Evolutionary conservation across 345 rosid genomes (phyloP).

Genomic region (Acer campestre): DNA sequence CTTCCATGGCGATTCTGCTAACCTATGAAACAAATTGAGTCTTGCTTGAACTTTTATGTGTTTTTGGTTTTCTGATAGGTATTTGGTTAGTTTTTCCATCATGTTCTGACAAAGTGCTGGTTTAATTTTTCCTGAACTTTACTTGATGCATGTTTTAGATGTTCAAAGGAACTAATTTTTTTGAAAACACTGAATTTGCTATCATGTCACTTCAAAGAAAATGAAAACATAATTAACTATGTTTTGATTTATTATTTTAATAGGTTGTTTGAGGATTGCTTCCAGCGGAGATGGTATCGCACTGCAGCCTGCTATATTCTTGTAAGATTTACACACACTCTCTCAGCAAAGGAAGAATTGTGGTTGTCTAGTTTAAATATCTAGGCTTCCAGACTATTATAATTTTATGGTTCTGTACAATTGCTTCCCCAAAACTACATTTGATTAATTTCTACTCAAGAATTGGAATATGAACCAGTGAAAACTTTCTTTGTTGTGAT

Average conservation of each 20-base stretch:
- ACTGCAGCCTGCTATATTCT: constrained; percentile 99
- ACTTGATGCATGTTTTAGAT: neutral
- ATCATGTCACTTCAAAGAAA: neutral
- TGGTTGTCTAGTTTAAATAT: neutral
- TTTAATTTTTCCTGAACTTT: neutral
- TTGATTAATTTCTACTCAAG: neutral
- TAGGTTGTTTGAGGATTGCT: constrained; percentile 97
- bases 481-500: neutral
- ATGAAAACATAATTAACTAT: neutral
- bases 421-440: neutral
- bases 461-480: neutral
- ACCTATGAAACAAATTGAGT: neutral
- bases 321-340: constrained; percentile 46
- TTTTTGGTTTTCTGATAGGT: neutral
- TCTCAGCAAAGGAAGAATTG: constrained; percentile 1
- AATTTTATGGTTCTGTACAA: neutral
- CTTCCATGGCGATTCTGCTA: neutral
- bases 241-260: constrained; percentile 21
- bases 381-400: neutral
- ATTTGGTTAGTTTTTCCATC: neutral
- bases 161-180: neutral
- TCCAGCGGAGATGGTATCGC: constrained; percentile 97
- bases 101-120: neutral
- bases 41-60: neutral
- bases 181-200: neutral